phyloP scores from a whole-genome alignment of 2,329 filamentous ascomycete species.

The Stachybotrys chlorohalonatus region DNA sequence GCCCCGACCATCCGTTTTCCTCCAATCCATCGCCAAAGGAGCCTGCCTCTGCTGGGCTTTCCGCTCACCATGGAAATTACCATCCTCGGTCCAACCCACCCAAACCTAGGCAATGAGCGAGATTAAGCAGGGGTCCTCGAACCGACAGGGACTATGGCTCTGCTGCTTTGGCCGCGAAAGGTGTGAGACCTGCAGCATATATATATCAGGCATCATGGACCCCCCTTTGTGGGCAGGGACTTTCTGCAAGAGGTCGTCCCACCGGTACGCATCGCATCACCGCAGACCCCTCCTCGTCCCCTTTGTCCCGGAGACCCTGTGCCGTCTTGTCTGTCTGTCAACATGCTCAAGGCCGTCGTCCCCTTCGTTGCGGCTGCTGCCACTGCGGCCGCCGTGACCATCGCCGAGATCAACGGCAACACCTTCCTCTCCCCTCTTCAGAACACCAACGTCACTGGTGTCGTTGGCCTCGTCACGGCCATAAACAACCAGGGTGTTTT shows the following conservation, averaged over 20 bases:
- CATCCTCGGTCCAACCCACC: not conserved
- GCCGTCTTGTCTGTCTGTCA: slow-evolving; percentile 2
- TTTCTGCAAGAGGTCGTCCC: not conserved
- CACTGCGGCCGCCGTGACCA: slow-evolving; percentile 32
- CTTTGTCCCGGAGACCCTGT: not conserved
- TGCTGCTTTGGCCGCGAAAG: not conserved
- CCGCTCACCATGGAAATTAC: not conserved
- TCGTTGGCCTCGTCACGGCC: slow-evolving; percentile 57
- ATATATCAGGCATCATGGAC: not conserved
- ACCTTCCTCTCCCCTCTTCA: slow-evolving; percentile 53
- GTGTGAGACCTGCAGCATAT: not conserved
- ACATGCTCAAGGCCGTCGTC: slow-evolving; percentile 19
- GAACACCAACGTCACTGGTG: slow-evolving; percentile 44
- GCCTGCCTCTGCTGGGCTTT: not conserved
- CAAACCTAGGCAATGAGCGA: not conserved
- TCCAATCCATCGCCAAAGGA: not conserved
- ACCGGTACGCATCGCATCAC: not conserved
- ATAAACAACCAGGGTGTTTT: slow-evolving; percentile 54
- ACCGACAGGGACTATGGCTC: no score
- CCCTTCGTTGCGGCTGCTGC: slow-evolving; percentile 17
- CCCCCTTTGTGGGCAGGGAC: not conserved
- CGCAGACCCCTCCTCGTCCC: not conserved
- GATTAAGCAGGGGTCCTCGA: not conserved
- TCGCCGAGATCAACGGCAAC: slow-evolving; percentile 58
- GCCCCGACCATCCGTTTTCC: not conserved